Percentiles rank a stretch among this genome's conserved stretches.
phyloP scores from a whole-genome alignment of 2,329 filamentous ascomycete species.

The Aaosphaeria arxii region DNA sequence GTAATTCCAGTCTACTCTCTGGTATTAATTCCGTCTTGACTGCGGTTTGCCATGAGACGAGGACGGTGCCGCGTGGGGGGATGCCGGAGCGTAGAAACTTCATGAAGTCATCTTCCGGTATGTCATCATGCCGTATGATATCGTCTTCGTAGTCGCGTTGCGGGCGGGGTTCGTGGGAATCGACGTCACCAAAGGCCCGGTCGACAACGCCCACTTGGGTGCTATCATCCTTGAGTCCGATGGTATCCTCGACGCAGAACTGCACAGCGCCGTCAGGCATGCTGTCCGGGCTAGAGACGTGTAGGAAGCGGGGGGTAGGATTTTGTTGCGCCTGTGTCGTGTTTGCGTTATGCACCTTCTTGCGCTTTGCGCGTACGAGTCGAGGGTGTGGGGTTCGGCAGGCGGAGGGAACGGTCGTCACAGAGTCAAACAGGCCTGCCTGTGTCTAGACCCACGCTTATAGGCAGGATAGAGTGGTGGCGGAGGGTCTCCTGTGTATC shows the following conservation, averaged over 20 bases:
- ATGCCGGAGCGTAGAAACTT: constrained; percentile 43
- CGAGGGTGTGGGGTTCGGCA: too few relatives aligned
- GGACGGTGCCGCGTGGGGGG: constrained; percentile 52
- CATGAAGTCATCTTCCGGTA: constrained; percentile 30
- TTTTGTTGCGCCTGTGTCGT: constrained; percentile 1
- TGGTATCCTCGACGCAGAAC: constrained; percentile 43
- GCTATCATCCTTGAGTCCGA: constrained; percentile 37
- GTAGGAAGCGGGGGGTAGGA: constrained; percentile 1
- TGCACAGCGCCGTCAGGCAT: constrained; percentile 5
- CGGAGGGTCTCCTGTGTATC: too few relatives aligned
- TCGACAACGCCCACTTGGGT: constrained; percentile 46
- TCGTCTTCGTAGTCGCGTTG: constrained; percentile 38
- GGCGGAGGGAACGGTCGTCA: constrained; percentile 16
- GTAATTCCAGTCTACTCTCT: constrained; percentile 45
- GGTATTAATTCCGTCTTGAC: constrained; percentile 40
- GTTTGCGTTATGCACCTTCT: background rate
- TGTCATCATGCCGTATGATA: constrained; percentile 31
- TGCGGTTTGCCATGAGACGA: constrained; percentile 48
- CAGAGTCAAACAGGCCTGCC: constrained; percentile 14
- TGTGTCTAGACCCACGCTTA: background rate
- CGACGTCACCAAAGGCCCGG: constrained; percentile 41
- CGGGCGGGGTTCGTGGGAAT: constrained; percentile 45
- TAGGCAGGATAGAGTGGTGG: too few relatives aligned
- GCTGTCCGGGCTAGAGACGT: background rate
- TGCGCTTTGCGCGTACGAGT: too few relatives aligned